Percentiles rank a stretch among this genome's conserved stretches.
Evolutionary conservation across 2,329 filamentous ascomycete genomes (phyloP).

Genomic region (Cladosporium sphaerospermum): DNA sequence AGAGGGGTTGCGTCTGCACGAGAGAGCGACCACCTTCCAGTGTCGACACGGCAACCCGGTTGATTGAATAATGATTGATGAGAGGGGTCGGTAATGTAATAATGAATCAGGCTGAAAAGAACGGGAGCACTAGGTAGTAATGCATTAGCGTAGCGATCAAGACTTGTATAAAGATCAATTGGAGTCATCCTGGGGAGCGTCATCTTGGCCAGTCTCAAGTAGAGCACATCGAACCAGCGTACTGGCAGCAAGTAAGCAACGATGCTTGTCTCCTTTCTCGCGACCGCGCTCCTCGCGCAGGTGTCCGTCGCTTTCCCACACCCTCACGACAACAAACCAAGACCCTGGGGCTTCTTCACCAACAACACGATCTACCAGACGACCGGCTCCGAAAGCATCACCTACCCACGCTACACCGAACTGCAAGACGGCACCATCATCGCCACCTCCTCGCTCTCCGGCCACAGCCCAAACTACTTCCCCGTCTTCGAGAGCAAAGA

Average conservation of each 20-base stretch:
- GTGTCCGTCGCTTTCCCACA: slow-evolving; percentile 2
- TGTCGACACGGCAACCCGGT: not conserved
- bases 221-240: too few species aligned
- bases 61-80: not conserved
- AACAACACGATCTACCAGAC: slow-evolving; percentile 15
- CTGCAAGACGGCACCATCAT: slow-evolving; percentile 13
- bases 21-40: not conserved
- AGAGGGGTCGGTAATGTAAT: not conserved
- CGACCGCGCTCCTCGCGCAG: slow-evolving; percentile 4
- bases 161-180: not conserved
- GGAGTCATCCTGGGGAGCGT: not conserved
- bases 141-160: not conserved
- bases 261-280: slow-evolving; percentile 8
- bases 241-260: too few species aligned
- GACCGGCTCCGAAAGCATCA: slow-evolving; percentile 9
- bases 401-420: slow-evolving; percentile 13
- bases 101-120: slow-evolving; percentile 8
- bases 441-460: slow-evolving; percentile 10
- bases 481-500: slow-evolving; percentile 15
- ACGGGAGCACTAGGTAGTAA: not conserved
- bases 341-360: slow-evolving; percentile 13
- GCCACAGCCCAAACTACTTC: slow-evolving; percentile 11
- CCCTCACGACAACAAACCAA: not conserved
- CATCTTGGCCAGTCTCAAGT: not conserved
- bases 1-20: not conserved